Evolutionary conservation across 75 land plant genomes (phyloP), one percentile per base, ranked within the genome.

Genomic region (Larix kaempferi): DNA sequence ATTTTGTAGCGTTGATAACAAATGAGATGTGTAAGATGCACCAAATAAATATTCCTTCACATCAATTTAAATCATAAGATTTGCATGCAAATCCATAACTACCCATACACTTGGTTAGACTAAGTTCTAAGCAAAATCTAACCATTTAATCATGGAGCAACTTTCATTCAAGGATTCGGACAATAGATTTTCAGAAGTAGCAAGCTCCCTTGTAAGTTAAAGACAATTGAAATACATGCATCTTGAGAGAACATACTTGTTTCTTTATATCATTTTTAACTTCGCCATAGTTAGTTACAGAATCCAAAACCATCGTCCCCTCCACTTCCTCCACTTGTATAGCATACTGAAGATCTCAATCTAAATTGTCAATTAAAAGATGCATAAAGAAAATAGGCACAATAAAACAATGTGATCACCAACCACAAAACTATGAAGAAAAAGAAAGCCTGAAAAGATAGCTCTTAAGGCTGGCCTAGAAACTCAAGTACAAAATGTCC

Each of bases 331-430:
- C 99, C 57, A 90, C 94, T 83, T 76, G 85, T 74, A 97, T 93
- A 21, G 99, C 98, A 90, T 97, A 97, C 81, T 88, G 92, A 62
- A 97, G 81, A 78, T 97, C 99, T 73, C 99, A 92, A 74, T 97
- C 99, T 37, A 97, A 84, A 78, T 93, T 88, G 23, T 82, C 80
- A 26, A 95, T 85, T 44, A 97, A 73, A 86, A 85, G 87, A 98
- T 97, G 90, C 65, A 78, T 13, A 55, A 58, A 65, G 17, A 56
- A 56, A 63, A n/a, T n/a, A 39, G 49, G 16, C 27, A 44, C 19
- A 77, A 39, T 29, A 76, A 76, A 76, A 76, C n/a, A 59, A 62
- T n/a, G 25, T 19, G 19, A 21, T 57, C 21, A 12, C 33, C 14
- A 65, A 7, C 19, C 37, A 65, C 69, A 15, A 65, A 65, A 17